These are phyloP conservation scores for Colletotrichum liriopes DNA, from an alignment of 2,329 filamentous ascomycete species.

Conservation along the genomic window DNA sequence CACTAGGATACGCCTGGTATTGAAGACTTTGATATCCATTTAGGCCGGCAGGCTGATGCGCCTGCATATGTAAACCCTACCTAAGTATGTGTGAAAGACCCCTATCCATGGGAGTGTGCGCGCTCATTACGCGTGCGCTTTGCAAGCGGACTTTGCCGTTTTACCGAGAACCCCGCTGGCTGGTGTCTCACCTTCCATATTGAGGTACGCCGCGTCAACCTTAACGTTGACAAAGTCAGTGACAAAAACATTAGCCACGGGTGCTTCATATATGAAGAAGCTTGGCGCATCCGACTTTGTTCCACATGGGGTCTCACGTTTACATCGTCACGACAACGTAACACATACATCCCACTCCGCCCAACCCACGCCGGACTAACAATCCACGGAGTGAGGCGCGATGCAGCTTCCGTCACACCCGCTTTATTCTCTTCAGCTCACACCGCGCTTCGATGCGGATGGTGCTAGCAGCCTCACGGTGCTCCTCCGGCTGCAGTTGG, in stretches of 20 bases:
- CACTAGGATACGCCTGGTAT: too few species aligned
- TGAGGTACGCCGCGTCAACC: conserved; percentile 16
- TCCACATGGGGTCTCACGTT: neutral
- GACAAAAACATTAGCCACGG: neutral
- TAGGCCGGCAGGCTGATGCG: too few species aligned
- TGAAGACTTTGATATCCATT: too few species aligned
- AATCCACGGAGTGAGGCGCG: neutral
- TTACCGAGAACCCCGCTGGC: neutral
- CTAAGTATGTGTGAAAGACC: neutral
- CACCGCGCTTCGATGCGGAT: conserved; percentile 17
- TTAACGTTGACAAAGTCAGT: conserved; percentile 2
- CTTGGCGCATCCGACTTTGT: neutral
- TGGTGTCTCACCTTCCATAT: conserved; percentile 15
- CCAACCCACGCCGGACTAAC: neutral
- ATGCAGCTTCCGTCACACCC: conserved; percentile 29
- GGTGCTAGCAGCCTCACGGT: conserved; percentile 23
- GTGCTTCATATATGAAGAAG: too few species aligned
- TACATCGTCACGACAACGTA: neutral
- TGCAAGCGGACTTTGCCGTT: neutral
- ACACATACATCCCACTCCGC: neutral
- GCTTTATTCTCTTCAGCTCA: conserved; percentile 20
- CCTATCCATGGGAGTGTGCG: neutral
- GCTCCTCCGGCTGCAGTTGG: conserved; percentile 2
- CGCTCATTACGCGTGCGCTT: neutral
- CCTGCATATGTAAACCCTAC: neutral